Evolutionary conservation across 2,329 filamentous ascomycete genomes (phyloP).

Genomic region (Alternaria brassicae): DNA sequence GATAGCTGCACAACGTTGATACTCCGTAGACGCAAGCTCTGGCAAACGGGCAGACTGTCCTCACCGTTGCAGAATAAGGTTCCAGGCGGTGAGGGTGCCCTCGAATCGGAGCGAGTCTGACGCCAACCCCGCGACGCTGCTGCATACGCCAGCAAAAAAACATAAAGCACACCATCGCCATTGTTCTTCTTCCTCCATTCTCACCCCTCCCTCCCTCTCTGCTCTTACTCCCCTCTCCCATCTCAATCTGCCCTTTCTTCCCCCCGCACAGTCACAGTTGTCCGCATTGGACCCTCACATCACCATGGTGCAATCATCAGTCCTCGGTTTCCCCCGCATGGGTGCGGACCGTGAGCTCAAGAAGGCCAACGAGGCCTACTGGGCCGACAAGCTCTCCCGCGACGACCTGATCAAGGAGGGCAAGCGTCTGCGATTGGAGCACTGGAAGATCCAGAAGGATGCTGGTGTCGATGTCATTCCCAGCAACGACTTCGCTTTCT

Average conservation of each 20-base stretch:
- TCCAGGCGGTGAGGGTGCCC: conserved; percentile 9
- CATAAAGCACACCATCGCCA: conserved; percentile 48
- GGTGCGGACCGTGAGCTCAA: conserved; percentile 98
- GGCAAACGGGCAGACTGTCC: conserved; percentile 1
- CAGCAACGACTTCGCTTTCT: conserved; percentile 99
- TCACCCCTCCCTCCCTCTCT: conserved; percentile 6
- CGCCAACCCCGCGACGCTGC: conserved; percentile 13
- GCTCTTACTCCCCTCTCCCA: conserved; percentile 6
- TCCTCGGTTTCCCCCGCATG: conserved; percentile 99
- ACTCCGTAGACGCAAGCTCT: background rate
- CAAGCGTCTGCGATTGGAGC: conserved; percentile 93
- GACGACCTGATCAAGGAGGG: conserved; percentile 90
- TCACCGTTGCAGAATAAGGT: conserved; percentile 2
- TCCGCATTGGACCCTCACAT: conserved; percentile 26
- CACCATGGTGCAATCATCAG: conserved; percentile 65
- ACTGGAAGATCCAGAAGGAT: conserved; percentile 99
- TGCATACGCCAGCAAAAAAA: conserved; percentile 35
- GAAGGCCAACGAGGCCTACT: conserved; percentile 99
- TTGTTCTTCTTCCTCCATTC: conserved; percentile 5
- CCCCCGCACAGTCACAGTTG: conserved; percentile 12
- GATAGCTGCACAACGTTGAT: background rate
- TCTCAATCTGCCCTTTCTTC: conserved; percentile 13
- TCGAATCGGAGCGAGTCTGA: conserved; percentile 5
- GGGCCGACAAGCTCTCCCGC: conserved; percentile 92
- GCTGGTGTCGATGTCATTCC: conserved; percentile 97